These are phyloP conservation scores for Gossypium raimondii DNA, from an alignment of 345 rosid species.

Conservation along the genomic window DNA sequence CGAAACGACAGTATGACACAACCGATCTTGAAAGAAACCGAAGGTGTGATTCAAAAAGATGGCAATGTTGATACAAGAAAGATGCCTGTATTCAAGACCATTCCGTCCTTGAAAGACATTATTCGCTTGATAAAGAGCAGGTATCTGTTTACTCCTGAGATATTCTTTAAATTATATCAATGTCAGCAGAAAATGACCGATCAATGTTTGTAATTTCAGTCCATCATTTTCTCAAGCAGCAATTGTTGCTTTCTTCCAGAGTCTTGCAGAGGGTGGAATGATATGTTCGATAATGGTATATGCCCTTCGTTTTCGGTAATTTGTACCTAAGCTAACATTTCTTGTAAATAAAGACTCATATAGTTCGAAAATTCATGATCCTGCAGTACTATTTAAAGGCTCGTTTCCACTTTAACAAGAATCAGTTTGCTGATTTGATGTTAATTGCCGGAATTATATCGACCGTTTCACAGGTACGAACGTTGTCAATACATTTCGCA, in stretches of 20 bases:
- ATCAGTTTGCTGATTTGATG: conserved; percentile 73
- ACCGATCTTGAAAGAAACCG: conserved; percentile 47
- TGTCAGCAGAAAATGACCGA: not conserved
- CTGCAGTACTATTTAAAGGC: conserved; percentile 88
- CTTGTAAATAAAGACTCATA: not conserved
- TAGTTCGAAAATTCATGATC: not conserved
- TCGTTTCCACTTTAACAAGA: conserved; percentile 75
- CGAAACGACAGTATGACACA: conserved; percentile 25
- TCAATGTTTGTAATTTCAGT: conserved; percentile 37
- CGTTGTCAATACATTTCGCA: not conserved
- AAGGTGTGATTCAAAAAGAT: conserved; percentile 19
- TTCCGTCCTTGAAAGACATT: conserved; percentile 53
- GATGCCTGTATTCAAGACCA: conserved; percentile 32
- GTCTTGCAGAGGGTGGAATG: conserved; percentile 63
- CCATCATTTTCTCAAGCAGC: conserved; percentile 62
- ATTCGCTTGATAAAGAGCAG: conserved; percentile 51
- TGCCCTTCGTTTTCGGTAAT: not conserved
- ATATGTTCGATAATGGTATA: conserved; percentile 57
- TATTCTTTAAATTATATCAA: too few relatives aligned
- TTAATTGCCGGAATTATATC: conserved; percentile 47
- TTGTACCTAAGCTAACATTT: not conserved
- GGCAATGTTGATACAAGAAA: conserved; percentile 14
- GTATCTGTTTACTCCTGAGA: conserved; percentile 18
- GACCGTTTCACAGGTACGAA: conserved; percentile 56
- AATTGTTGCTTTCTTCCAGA: conserved; percentile 65